Evolutionary conservation across 306 rosid genomes (phyloP), one percentile per base, ranked within the genome.

Genomic region (Cucumis hystrix): DNA sequence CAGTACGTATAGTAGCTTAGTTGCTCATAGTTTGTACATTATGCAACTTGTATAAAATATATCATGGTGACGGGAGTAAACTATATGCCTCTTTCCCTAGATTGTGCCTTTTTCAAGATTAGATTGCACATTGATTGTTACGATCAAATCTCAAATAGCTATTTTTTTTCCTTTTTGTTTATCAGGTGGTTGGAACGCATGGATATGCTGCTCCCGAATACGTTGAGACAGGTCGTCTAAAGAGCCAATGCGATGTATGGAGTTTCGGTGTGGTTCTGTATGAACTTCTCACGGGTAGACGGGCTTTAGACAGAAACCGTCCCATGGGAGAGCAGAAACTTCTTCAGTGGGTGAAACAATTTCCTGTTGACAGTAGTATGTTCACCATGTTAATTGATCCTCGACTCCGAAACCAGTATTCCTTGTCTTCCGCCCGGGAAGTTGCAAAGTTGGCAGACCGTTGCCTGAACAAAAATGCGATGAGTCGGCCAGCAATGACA

Each of bases 131-230:
- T 43, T 6, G 43, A 23, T 69, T 43, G 56, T 45, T 20, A 6
- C 16, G 70, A 28, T 51, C 56, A 4, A 3, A n/a, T 25, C 8
- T 55, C 30, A 60, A 59, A 35, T 58, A 40, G 14, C 43, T 16
- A 17, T 65, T 28, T 4, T 4, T 33, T 33, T 33, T 4, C 3
- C 37, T 52, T 25, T 47, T 56, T 25, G 64, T 67, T 79, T 65
- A 2, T 59, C 89, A 95, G 99, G 97, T 92, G 71, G 96, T 96
- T 18, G 99, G 99, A 77, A 96, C 99, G 2, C 81, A 86, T 8
- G 99, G 99, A 64, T 96, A 96, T 80, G 99, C 98, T 33, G 98
- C 99, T 1, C 99, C 99, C 2, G 99, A 96, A 62, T 96, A 96
- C 40, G 5, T 96, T 8, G 88, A 88, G 79, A 92, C 98, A 6